These are phyloP conservation scores for Crithidia mellificae DNA, from an alignment of 208 protist genomes.

Conservation along the genomic window DNA sequence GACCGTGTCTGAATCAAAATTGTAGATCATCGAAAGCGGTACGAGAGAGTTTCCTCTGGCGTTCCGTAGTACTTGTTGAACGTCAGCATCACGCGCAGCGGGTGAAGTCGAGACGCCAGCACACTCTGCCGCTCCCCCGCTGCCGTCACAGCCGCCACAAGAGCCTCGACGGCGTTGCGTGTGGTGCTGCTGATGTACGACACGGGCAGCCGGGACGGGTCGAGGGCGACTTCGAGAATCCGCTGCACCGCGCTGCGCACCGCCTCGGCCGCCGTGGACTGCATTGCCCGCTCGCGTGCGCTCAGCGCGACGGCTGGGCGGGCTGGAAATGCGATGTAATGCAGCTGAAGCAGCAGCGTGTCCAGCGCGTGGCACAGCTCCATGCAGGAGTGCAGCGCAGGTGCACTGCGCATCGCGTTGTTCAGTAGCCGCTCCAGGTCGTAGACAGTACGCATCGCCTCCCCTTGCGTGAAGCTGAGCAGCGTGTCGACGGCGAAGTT, in stretches of 20 bases:
- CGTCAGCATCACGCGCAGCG: conserved; percentile 68
- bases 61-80: conserved; percentile 87
- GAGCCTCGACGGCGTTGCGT: conserved; percentile 63
- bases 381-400: conserved; percentile 48
- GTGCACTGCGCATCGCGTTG: conserved; percentile 3
- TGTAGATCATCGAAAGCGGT: conserved; percentile 30
- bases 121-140: conserved; percentile 35
- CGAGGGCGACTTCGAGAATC: conserved; percentile 56
- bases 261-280: conserved; percentile 24
- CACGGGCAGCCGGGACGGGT: conserved; percentile 53
- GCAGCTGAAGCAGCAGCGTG: conserved; percentile 58
- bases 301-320: conserved; percentile 15
- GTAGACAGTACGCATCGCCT: conserved; percentile 48
- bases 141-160: conserved; percentile 58
- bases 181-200: conserved; percentile 56
- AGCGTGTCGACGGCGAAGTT: conserved; percentile 78
- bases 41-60: conserved; percentile 29
- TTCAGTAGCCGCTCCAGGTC: conserved; percentile 51
- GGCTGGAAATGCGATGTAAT: conserved; percentile 52
- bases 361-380: conserved; percentile 70
- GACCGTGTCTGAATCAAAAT: too few species aligned
- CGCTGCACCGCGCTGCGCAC: conserved; percentile 50
- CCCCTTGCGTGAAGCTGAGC: conserved; percentile 67
- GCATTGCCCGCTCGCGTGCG: conserved; percentile 28
- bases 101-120: conserved; percentile 52